Percentiles rank a stretch among this genome's conserved stretches.
These are phyloP conservation scores for Colletotrichum agaves DNA, from an alignment of 2,329 filamentous ascomycete species.

Conservation along the genomic window DNA sequence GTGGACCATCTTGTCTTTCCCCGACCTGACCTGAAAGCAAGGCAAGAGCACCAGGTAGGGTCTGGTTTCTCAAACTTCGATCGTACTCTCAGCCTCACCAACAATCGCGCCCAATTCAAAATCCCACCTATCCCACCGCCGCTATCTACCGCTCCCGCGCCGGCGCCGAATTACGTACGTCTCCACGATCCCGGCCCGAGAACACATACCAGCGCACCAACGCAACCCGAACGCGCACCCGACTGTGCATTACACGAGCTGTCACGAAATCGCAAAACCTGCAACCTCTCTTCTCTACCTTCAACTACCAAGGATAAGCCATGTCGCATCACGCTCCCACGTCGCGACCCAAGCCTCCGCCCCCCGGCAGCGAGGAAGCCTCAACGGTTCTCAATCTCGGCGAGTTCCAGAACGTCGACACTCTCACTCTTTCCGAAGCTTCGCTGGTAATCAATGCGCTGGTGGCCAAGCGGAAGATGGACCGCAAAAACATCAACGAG, in stretches of 20 bases:
- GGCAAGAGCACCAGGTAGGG: slow-evolving; percentile 5
- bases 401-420: slow-evolving; percentile 92
- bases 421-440: slow-evolving; percentile 91
- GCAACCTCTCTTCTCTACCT: not conserved
- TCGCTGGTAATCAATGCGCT: slow-evolving; percentile 92
- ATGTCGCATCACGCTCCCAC: slow-evolving; percentile 48
- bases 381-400: slow-evolving; percentile 84
- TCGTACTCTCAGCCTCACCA: slow-evolving; percentile 27
- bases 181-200: not conserved
- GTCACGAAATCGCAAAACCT: not conserved
- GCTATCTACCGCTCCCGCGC: not conserved
- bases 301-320: not conserved
- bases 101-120: not conserved
- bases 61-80: not conserved
- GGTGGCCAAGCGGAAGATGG: slow-evolving; percentile 80
- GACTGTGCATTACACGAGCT: no score
- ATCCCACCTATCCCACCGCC: not conserved
- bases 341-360: slow-evolving; percentile 74
- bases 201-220: no score
- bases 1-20: not conserved
- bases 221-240: no score
- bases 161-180: not conserved
- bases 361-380: slow-evolving; percentile 88
- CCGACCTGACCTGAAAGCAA: slow-evolving; percentile 2
- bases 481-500: slow-evolving; percentile 84